phyloP scores from a whole-genome alignment of 768 basidiomycete genomes.

The Russula vinacea region DNA sequence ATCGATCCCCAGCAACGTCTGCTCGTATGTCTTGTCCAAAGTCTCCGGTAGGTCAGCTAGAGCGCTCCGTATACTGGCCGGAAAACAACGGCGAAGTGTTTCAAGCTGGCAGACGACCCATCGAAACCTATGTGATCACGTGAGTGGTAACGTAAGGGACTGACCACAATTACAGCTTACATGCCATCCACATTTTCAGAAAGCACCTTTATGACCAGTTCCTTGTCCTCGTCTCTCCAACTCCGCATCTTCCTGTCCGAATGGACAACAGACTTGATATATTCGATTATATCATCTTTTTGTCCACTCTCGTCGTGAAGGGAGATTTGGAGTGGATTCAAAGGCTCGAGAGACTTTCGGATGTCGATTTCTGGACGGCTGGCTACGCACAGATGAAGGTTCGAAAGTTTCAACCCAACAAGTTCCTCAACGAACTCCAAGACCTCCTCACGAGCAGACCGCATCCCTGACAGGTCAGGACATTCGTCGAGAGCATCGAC shows the following conservation, averaged over 20 bases:
- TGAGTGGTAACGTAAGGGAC: background rate
- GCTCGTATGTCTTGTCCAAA: background rate
- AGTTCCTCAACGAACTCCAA: background rate
- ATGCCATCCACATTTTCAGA: constrained; percentile 15
- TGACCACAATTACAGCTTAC: background rate
- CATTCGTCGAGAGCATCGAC: constrained; percentile 11
- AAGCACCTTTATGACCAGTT: constrained; percentile 3
- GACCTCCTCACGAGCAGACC: background rate
- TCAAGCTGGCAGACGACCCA: background rate
- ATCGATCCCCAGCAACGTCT: background rate
- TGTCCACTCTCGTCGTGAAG: background rate
- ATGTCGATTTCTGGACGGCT: constrained; percentile 5
- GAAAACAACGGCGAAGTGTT: background rate
- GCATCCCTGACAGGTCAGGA: background rate
- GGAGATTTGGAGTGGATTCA: background rate
- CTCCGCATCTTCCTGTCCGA: constrained; percentile 11
- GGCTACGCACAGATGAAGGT: background rate
- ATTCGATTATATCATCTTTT: background rate
- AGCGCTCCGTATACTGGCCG: background rate
- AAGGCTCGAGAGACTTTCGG: background rate
- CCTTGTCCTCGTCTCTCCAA: constrained; percentile 7
- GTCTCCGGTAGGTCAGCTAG: background rate
- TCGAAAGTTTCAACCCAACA: background rate
- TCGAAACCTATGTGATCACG: background rate
- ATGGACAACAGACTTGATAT: background rate